phyloP scores from a whole-genome alignment of 2,329 filamentous ascomycete species.

The Arachnomyces sp. region DNA sequence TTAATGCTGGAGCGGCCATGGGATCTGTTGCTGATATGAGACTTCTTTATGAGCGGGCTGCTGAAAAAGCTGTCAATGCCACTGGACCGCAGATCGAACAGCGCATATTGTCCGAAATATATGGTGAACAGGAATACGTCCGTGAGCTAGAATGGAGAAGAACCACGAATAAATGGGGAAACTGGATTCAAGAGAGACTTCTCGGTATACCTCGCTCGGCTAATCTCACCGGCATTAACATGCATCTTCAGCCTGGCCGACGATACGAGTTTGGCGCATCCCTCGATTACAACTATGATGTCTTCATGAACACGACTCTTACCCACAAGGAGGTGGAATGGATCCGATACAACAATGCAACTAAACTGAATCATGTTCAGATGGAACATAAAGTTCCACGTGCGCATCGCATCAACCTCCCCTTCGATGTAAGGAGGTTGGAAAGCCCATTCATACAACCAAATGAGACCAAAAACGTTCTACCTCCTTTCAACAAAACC shows the following conservation, averaged over 20 bases:
- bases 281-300: slow-evolving; percentile 44
- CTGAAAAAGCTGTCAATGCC: slow-evolving; percentile 28
- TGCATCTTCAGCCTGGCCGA: slow-evolving; percentile 28
- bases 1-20: slow-evolving; percentile 44
- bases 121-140: slow-evolving; percentile 46
- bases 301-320: slow-evolving; percentile 42
- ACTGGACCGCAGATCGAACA: slow-evolving; percentile 34
- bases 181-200: slow-evolving; percentile 28
- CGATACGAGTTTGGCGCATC: slow-evolving; percentile 46
- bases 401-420: slow-evolving; percentile 32
- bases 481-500: slow-evolving; percentile 27
- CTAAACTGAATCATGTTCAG: slow-evolving; percentile 28
- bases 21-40: slow-evolving; percentile 45
- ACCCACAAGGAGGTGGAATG: slow-evolving; percentile 35
- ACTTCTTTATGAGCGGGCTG: slow-evolving; percentile 37
- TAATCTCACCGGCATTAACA: slow-evolving; percentile 29
- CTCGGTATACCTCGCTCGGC: slow-evolving; percentile 31
- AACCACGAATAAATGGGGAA: slow-evolving; percentile 26
- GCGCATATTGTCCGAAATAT: slow-evolving; percentile 45
- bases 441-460: slow-evolving; percentile 28
- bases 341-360: slow-evolving; percentile 32
- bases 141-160: slow-evolving; percentile 36
- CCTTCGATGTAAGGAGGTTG: slow-evolving; percentile 26
- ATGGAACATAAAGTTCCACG: slow-evolving; percentile 29
- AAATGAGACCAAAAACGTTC: slow-evolving; percentile 19